Evolutionary conservation across 345 rosid genomes (phyloP).

Genomic region (Dipteronia sinensis): DNA sequence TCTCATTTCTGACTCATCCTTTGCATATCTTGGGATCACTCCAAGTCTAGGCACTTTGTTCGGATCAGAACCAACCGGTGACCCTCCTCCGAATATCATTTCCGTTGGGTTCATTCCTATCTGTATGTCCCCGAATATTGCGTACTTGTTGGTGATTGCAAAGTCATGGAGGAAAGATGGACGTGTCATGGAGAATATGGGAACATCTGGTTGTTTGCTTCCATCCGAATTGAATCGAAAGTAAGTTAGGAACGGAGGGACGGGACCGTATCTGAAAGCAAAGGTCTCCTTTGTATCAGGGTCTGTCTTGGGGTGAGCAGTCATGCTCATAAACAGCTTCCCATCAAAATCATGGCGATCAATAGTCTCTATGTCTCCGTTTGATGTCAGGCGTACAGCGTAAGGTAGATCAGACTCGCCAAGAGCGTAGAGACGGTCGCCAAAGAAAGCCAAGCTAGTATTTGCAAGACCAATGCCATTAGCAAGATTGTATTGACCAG

Average conservation of each 20-base stretch:
- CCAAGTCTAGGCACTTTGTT: slow-evolving; percentile 50
- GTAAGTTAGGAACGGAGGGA: slow-evolving; percentile 61
- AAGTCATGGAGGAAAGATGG: slow-evolving; percentile 70
- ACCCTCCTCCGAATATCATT: slow-evolving; percentile 49
- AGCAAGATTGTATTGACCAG: slow-evolving; percentile 59
- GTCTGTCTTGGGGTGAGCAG: slow-evolving; percentile 66
- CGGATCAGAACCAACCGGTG: slow-evolving; percentile 48
- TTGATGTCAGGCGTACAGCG: slow-evolving; percentile 37
- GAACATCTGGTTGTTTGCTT: slow-evolving; percentile 55
- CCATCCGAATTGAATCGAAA: slow-evolving; percentile 49
- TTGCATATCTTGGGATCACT: slow-evolving; percentile 50
- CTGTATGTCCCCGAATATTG: slow-evolving; percentile 59
- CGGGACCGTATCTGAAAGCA: slow-evolving; percentile 58
- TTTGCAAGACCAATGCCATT: slow-evolving; percentile 62
- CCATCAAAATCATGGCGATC: slow-evolving; percentile 58
- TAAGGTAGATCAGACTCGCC: slow-evolving; percentile 70
- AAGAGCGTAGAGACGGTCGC: slow-evolving; percentile 50
- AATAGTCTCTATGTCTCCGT: slow-evolving; percentile 49
- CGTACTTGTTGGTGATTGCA: slow-evolving; percentile 56
- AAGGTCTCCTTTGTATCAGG: slow-evolving; percentile 55
- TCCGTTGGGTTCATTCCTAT: slow-evolving; percentile 62
- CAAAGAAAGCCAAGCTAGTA: slow-evolving; percentile 56
- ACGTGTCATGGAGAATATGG: slow-evolving; percentile 53
- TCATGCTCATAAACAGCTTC: slow-evolving; percentile 60
- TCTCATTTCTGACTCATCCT: slow-evolving; percentile 43